Evolutionary conservation across 805 yeast species (phyloP).

Genomic region (Saturnispora quitensis): DNA sequence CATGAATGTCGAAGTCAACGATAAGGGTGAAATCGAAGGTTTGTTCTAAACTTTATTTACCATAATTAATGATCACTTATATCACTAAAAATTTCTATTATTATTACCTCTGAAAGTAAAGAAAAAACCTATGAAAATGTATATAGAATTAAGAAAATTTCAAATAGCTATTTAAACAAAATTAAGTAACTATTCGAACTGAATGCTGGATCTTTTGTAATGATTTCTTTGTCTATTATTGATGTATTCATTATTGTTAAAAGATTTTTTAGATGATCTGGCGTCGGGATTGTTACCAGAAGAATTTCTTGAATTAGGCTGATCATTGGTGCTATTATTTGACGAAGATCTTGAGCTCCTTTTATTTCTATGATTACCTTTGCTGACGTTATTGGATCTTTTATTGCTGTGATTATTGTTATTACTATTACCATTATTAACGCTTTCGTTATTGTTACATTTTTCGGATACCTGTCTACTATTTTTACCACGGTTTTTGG

Average conservation of each 20-base stretch:
- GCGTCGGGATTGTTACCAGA: neutral
- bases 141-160: neutral
- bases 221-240: neutral
- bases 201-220: neutral
- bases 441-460: neutral
- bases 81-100: neutral
- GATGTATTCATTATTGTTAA: neutral
- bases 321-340: neutral
- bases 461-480: neutral
- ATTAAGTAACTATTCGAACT: neutral
- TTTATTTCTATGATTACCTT: neutral
- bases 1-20: conserved; percentile 92
- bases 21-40: conserved; percentile 88
- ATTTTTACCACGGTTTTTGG: neutral
- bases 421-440: conserved; percentile 1
- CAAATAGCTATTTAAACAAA: neutral
- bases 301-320: neutral
- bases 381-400: neutral
- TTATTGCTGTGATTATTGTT: neutral
- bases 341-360: neutral
- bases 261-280: neutral
- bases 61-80: neutral
- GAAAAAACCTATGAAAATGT: neutral
- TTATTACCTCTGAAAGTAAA: neutral
- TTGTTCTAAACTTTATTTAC: conserved; percentile 44